These are phyloP conservation scores for Falciphora oryzae DNA, from an alignment of 2,329 filamentous ascomycete species.

Conservation along the genomic window DNA sequence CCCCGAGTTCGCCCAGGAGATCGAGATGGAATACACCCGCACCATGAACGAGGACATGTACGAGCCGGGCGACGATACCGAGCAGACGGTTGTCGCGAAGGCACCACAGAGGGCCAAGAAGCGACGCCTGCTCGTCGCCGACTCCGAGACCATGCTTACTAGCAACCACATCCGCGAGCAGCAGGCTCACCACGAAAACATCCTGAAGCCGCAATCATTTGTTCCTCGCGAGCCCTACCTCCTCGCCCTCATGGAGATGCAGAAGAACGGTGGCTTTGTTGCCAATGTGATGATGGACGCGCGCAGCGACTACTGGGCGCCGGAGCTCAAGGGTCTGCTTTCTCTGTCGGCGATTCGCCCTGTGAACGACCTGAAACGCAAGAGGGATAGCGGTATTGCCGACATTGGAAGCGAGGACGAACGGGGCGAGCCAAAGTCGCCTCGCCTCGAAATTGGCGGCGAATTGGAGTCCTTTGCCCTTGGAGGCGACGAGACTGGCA, in stretches of 20 bases:
- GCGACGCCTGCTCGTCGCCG: conserved; percentile 76
- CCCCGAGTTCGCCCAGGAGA: conserved; percentile 53
- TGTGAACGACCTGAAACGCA: conserved; percentile 80
- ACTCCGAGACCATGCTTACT: conserved; percentile 72
- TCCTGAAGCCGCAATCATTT: conserved; percentile 76
- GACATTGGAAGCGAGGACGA: conserved; percentile 67
- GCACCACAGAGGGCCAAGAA: conserved; percentile 67
- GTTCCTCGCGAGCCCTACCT: conserved; percentile 82
- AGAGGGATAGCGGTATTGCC: conserved; percentile 81
- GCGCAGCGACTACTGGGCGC: conserved; percentile 75
- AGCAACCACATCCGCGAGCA: conserved; percentile 77
- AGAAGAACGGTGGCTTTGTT: conserved; percentile 85
- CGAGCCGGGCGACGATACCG: conserved; percentile 53
- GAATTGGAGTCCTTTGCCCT: conserved; percentile 40
- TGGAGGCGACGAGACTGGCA: conserved; percentile 55
- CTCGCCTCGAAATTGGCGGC: conserved; percentile 42
- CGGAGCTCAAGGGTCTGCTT: conserved; percentile 87
- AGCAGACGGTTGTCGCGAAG: conserved; percentile 56
- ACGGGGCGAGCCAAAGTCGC: conserved; percentile 58
- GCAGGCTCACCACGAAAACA: conserved; percentile 79
- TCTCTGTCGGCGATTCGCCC: conserved; percentile 73
- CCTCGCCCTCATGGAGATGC: conserved; percentile 83
- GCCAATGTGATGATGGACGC: conserved; percentile 79
- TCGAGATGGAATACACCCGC: conserved; percentile 52
- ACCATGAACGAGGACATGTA: conserved; percentile 52